These are phyloP conservation scores for Aurinia saxatilis DNA, from an alignment of 345 rosid species.

Conservation along the genomic window DNA sequence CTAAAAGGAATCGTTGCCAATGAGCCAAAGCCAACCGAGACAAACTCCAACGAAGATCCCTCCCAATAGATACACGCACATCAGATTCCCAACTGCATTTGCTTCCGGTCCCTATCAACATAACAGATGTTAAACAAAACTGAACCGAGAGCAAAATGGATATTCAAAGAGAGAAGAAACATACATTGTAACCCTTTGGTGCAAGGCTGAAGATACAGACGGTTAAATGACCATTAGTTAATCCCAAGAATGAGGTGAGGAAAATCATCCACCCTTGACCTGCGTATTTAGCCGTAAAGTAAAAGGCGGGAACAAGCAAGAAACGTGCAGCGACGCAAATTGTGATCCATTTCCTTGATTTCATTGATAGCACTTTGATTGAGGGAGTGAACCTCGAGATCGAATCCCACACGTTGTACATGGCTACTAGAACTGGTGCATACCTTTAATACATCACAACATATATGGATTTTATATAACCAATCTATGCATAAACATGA, in stretches of 20 bases:
- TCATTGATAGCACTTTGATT: conserved; percentile 34
- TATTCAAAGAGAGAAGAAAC: not conserved
- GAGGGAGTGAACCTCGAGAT: conserved; percentile 60
- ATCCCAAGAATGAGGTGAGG: conserved; percentile 66
- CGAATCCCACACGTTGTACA: conserved; percentile 62
- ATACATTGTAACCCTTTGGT: conserved; percentile 84
- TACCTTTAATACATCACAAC: conserved; percentile 42
- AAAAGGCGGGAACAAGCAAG: conserved; percentile 61
- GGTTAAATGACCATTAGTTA: conserved; percentile 66
- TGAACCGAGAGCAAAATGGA: not conserved
- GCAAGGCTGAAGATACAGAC: conserved; percentile 71
- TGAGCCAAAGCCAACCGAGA: conserved; percentile 33
- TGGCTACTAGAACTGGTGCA: conserved; percentile 61
- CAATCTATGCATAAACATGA: not conserved
- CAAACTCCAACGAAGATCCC: conserved; percentile 29
- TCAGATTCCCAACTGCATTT: conserved; percentile 25
- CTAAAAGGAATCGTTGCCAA: conserved; percentile 39
- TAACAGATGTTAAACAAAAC: not conserved
- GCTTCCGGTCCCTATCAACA: conserved; percentile 24
- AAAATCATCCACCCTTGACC: conserved; percentile 87
- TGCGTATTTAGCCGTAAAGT: conserved; percentile 67
- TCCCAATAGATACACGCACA: conserved; percentile 27
- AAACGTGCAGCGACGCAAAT: conserved; percentile 40
- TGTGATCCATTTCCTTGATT: conserved; percentile 54
- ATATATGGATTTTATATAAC: not conserved